A percentile compares a stretch with the other conserved stretches of the same genome.
phyloP scores from a whole-genome alignment of 805 yeast species.

The Blastobotrys americana region DNA sequence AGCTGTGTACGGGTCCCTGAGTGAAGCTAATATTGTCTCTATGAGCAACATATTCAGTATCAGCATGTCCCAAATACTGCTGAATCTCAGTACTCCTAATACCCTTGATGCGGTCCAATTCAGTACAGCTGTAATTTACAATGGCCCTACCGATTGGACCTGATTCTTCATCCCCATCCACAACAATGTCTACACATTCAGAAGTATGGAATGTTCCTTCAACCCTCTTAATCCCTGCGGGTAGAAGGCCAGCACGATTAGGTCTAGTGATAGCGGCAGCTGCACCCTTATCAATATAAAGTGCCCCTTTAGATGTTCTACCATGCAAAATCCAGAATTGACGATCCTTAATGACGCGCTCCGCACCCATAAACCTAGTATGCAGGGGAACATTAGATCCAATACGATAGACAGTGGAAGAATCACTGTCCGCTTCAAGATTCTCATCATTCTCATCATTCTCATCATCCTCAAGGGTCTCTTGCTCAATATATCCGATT shows the following conservation, averaged over 20 bases:
- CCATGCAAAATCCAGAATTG: slow-evolving; percentile 96
- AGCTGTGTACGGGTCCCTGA: slow-evolving; percentile 5
- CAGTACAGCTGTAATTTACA: slow-evolving; percentile 78
- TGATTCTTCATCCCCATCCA: slow-evolving; percentile 39
- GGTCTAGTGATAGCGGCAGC: slow-evolving; percentile 75
- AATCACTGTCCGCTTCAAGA: slow-evolving; percentile 7
- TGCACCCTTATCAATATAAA: slow-evolving; percentile 82
- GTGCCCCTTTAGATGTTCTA: slow-evolving; percentile 67
- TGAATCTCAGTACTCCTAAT: slow-evolving; percentile 72
- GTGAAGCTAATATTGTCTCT: slow-evolving; percentile 83
- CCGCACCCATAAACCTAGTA: slow-evolving; percentile 76
- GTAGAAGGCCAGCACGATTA: slow-evolving; percentile 84
- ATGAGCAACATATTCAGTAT: slow-evolving; percentile 86
- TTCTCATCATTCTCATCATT: background rate
- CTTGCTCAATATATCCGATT: slow-evolving; percentile 42
- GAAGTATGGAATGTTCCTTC: slow-evolving; percentile 79
- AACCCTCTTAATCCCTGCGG: slow-evolving; percentile 78
- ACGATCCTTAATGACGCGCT: slow-evolving; percentile 64
- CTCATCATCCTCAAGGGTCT: slow-evolving; percentile 8
- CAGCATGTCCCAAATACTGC: slow-evolving; percentile 71
- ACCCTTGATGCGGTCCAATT: slow-evolving; percentile 76
- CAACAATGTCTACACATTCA: slow-evolving; percentile 75
- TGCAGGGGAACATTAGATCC: slow-evolving; percentile 62
- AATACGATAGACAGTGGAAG: slow-evolving; percentile 34
- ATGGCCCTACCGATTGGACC: slow-evolving; percentile 74